Evolutionary conservation across 805 yeast genomes (phyloP).

Genomic region (Priceomyces melissophilus): DNA sequence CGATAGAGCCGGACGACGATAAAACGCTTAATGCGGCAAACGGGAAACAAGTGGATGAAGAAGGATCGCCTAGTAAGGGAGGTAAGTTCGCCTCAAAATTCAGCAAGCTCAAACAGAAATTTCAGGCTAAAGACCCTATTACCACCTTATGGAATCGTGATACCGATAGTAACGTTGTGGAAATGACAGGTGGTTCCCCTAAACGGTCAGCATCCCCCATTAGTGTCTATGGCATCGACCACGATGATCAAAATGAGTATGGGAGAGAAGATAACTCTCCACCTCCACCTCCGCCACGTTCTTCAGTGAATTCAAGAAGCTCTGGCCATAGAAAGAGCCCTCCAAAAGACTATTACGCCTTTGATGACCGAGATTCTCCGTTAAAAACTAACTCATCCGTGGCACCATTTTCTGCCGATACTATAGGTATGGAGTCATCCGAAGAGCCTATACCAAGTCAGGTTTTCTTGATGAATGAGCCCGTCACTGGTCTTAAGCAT

Average conservation of each 20-base stretch:
- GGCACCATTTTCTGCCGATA: slow-evolving; percentile 41
- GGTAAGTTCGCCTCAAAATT: slow-evolving; percentile 24
- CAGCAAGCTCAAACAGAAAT: slow-evolving; percentile 28
- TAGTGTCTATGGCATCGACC: slow-evolving; percentile 13
- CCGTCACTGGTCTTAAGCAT: slow-evolving; percentile 27
- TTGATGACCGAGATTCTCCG: background rate
- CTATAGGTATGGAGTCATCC: slow-evolving; percentile 31
- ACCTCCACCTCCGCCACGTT: slow-evolving; percentile 25
- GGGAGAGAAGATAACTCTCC: slow-evolving; percentile 10
- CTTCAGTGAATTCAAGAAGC: slow-evolving; percentile 4
- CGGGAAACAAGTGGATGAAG: slow-evolving; percentile 9
- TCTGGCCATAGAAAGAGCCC: slow-evolving; percentile 14
- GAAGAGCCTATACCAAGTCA: slow-evolving; percentile 28
- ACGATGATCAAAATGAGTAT: slow-evolving; percentile 3
- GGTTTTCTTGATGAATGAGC: slow-evolving; percentile 34
- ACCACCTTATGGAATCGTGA: slow-evolving; percentile 19
- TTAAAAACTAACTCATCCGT: background rate
- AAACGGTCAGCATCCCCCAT: slow-evolving; percentile 17
- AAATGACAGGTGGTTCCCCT: background rate
- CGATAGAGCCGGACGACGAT: background rate
- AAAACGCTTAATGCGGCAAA: background rate
- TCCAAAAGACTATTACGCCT: slow-evolving; percentile 12
- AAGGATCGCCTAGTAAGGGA: slow-evolving; percentile 7
- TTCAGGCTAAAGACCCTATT: slow-evolving; percentile 34
- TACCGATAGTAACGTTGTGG: slow-evolving; percentile 2